These are phyloP conservation scores for Neurospora sp. DNA, from an alignment of 495 filamentous ascomycete species.

Conservation along the genomic window DNA sequence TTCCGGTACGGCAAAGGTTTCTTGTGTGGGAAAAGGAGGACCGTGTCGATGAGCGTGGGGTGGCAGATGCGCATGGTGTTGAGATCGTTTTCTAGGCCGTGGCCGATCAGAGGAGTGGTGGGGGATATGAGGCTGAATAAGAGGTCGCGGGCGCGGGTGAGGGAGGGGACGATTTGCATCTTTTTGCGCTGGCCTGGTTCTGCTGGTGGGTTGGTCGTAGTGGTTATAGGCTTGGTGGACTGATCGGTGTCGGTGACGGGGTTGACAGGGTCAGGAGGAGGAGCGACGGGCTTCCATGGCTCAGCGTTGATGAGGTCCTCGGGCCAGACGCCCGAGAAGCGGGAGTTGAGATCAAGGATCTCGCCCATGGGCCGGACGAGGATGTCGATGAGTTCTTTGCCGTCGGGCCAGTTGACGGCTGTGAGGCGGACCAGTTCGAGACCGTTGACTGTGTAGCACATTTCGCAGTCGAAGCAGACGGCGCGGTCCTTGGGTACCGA, in stretches of 20 bases:
- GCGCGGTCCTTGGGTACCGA: conserved; percentile 32
- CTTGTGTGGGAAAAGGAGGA: conserved; percentile 70
- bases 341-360: conserved; percentile 80
- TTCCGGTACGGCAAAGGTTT: conserved; percentile 65
- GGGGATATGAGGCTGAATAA: conserved; percentile 63
- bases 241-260: background rate
- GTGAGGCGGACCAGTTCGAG: conserved; percentile 85
- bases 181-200: conserved; percentile 11
- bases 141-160: conserved; percentile 57
- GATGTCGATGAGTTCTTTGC: conserved; percentile 66
- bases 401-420: conserved; percentile 73
- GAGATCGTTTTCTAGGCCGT: conserved; percentile 92
- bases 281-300: conserved; percentile 32
- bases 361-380: conserved; percentile 77
- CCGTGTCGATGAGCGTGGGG: conserved; percentile 74
- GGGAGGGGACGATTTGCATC: conserved; percentile 62
- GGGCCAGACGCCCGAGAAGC: conserved; percentile 74
- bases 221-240: background rate
- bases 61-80: conserved; percentile 77
- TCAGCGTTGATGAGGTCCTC: conserved; percentile 62
- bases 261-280: background rate
- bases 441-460: conserved; percentile 84
- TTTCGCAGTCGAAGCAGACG: conserved; percentile 90
- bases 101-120: conserved; percentile 74
- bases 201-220: background rate